Percentiles rank a stretch among this genome's conserved stretches.
phyloP scores from a whole-genome alignment of 2,329 filamentous ascomycete species.

The Phaeosphaeriaceae sp. region DNA sequence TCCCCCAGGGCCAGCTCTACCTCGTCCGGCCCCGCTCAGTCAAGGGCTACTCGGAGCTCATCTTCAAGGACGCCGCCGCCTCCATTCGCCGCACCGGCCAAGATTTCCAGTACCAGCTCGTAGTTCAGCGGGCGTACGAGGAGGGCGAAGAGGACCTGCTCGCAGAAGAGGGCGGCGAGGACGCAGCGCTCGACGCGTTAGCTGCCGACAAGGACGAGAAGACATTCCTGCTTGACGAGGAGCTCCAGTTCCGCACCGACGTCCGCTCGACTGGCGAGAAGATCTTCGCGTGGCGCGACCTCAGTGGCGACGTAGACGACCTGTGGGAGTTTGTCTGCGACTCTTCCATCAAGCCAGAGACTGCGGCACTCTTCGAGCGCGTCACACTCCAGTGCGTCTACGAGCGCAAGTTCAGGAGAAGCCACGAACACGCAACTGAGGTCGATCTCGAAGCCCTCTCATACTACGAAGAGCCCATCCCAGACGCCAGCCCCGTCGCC shows the following conservation, averaged over 20 bases:
- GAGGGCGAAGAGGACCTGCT: conserved; percentile 94
- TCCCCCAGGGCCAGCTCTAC: conserved; percentile 95
- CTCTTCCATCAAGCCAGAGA: conserved; percentile 69
- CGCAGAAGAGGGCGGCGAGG: conserved; percentile 86
- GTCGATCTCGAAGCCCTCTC: conserved; percentile 82
- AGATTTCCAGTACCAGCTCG: conserved; percentile 96
- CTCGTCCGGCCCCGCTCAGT: conserved; percentile 93
- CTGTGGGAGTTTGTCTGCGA: conserved; percentile 99
- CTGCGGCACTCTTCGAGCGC: conserved; percentile 80
- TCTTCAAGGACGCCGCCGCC: conserved; percentile 95
- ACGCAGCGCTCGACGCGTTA: conserved; percentile 77
- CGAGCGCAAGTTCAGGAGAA: conserved; percentile 90
- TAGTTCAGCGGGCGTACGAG: conserved; percentile 94
- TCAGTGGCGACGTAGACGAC: conserved; percentile 92
- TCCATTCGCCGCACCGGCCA: conserved; percentile 92
- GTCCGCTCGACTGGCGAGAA: conserved; percentile 80
- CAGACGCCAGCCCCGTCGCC: conserved; percentile 64
- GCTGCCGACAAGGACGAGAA: conserved; percentile 91
- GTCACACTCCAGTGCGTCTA: conserved; percentile 94
- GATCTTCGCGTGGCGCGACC: conserved; percentile 91
- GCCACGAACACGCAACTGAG: conserved; percentile 79
- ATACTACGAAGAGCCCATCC: conserved; percentile 71
- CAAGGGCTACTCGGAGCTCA: conserved; percentile 97
- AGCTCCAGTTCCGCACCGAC: conserved; percentile 85
- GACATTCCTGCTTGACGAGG: conserved; percentile 93